Evolutionary conservation across 2,329 filamentous ascomycete species (phyloP).

Genomic region (Lizonia empirigonia): DNA sequence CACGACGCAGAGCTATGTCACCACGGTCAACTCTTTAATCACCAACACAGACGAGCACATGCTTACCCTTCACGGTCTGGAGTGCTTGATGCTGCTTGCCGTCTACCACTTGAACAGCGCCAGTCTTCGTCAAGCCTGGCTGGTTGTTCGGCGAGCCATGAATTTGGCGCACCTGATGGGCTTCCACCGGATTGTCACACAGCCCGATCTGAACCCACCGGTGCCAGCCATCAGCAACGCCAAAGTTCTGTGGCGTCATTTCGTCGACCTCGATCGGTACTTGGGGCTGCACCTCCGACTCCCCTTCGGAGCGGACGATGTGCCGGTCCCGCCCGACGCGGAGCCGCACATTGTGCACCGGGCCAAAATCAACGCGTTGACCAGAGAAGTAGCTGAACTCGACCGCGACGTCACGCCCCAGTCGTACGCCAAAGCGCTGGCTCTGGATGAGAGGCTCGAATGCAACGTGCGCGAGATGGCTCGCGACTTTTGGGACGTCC

Average conservation of each 20-base stretch:
- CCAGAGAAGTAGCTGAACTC: constrained; percentile 36
- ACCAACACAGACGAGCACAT: constrained; percentile 43
- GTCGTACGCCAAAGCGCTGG: constrained; percentile 39
- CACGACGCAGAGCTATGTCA: constrained; percentile 42
- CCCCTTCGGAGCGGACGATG: constrained; percentile 43
- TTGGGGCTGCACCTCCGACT: constrained; percentile 44
- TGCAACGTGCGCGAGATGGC: constrained; percentile 36
- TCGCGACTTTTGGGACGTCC: constrained; percentile 46
- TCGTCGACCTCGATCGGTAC: constrained; percentile 42
- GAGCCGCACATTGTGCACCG: constrained; percentile 31
- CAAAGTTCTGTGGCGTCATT: constrained; percentile 36
- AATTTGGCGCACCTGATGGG: constrained; percentile 47
- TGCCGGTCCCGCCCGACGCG: constrained; percentile 30
- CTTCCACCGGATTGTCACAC: constrained; percentile 42
- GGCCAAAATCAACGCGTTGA: constrained; percentile 30
- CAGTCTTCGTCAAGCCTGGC: constrained; percentile 43
- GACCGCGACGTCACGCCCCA: constrained; percentile 40
- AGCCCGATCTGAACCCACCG: constrained; percentile 26
- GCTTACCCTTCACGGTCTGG: constrained; percentile 44
- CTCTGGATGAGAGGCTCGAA: constrained; percentile 43
- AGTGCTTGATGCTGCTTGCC: constrained; percentile 41
- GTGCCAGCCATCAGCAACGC: constrained; percentile 36
- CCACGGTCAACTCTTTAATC: constrained; percentile 37
- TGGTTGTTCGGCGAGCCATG: constrained; percentile 40
- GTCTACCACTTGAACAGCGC: constrained; percentile 39